Evolutionary conservation across 2,329 filamentous ascomycete genomes (phyloP).

Genomic region (Periconia digitata): DNA sequence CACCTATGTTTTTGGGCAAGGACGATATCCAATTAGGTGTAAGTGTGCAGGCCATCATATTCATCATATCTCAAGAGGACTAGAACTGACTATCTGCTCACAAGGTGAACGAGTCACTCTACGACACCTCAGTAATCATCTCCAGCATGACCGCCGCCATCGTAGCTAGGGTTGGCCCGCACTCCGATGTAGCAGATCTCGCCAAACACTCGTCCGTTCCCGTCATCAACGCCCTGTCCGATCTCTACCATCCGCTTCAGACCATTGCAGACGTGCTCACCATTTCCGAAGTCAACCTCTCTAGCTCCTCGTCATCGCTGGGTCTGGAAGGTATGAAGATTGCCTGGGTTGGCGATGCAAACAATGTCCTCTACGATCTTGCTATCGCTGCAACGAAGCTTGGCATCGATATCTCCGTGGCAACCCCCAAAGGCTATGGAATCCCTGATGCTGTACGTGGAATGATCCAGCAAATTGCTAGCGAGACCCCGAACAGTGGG

Average conservation of each 20-base stretch:
- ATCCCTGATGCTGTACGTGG: constrained; percentile 76
- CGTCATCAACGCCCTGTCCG: constrained; percentile 67
- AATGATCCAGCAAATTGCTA: constrained; percentile 68
- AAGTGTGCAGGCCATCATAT: constrained; percentile 30
- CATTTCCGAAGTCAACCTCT: constrained; percentile 74
- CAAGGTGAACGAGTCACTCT: constrained; percentile 91
- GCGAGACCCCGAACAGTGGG: constrained; percentile 59
- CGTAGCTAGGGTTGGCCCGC: constrained; percentile 55
- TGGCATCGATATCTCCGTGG: constrained; percentile 82
- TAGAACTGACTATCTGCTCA: constrained; percentile 8
- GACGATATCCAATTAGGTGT: constrained; percentile 95
- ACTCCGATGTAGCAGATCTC: constrained; percentile 52
- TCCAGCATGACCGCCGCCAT: constrained; percentile 66
- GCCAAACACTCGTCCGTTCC: constrained; percentile 53
- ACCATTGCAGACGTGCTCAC: constrained; percentile 93
- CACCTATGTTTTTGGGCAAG: constrained; percentile 95
- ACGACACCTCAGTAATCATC: constrained; percentile 87
- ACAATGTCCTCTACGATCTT: constrained; percentile 94
- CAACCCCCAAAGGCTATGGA: constrained; percentile 80
- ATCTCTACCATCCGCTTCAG: constrained; percentile 91
- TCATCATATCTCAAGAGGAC: not conserved
- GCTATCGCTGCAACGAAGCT: constrained; percentile 86
- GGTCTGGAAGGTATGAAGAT: constrained; percentile 83
- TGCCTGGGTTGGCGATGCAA: constrained; percentile 94
- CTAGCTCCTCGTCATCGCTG: constrained; percentile 52